These are phyloP conservation scores for Tetracentron sinense DNA, from an alignment of 164 flowering plant genomes.

Conservation along the genomic window DNA sequence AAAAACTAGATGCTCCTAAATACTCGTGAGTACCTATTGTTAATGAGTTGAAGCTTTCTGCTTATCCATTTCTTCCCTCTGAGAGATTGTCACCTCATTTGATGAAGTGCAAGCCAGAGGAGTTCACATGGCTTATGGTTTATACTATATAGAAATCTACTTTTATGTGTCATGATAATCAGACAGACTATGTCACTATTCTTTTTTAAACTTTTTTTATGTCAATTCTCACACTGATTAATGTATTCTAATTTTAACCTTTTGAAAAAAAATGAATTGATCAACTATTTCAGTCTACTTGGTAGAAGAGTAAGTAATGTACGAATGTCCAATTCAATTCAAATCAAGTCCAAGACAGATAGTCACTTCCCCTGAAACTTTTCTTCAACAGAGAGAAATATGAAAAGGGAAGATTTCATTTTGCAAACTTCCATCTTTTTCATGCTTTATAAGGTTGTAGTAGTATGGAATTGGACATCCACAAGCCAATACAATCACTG, in stretches of 20 bases:
- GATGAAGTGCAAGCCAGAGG: not conserved
- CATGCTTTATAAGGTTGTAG: slow-evolving; percentile 3
- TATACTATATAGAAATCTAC: not conserved
- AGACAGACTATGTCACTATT: not conserved
- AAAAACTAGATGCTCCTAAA: not conserved
- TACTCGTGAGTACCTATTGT: not conserved
- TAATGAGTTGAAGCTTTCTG: not conserved
- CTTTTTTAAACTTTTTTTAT: not conserved
- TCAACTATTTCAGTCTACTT: too few relatives aligned
- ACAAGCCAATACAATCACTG: slow-evolving; percentile 14
- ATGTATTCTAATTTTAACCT: not conserved
- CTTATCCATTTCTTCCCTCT: not conserved
- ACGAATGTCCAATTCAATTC: too few relatives aligned
- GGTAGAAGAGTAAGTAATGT: too few relatives aligned
- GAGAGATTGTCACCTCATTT: not conserved
- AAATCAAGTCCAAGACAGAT: too few relatives aligned
- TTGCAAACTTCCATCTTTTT: not conserved
- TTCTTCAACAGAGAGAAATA: not conserved
- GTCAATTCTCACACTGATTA: not conserved
- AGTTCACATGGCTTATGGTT: not conserved
- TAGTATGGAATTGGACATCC: not conserved
- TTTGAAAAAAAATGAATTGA: too few relatives aligned
- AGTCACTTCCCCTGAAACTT: too few relatives aligned
- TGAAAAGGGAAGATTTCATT: not conserved
- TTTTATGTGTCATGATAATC: not conserved